Evolutionary conservation across 768 basidiomycete genomes (phyloP), one percentile per base, ranked within the genome.

Genomic region (Vishniacozyma victoriae): DNA sequence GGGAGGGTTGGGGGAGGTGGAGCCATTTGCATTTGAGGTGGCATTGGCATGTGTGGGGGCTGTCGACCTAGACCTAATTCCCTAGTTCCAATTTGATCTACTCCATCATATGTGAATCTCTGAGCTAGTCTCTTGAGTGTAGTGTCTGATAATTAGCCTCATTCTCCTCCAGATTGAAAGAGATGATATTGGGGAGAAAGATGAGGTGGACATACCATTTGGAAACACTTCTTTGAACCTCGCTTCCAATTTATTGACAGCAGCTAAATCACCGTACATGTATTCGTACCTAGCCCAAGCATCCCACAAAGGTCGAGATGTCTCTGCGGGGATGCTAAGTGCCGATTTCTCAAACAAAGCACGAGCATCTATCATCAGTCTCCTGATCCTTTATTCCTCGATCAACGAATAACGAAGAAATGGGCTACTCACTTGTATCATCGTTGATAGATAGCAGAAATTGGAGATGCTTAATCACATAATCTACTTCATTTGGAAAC

Each of bases 261-360:
- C 85, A 35, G 86, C 83, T 27, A 92, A 76, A 71, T 92, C 89
- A n/a, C 89, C 89, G 63, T 86, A 96, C 62, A 87, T 84, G 73
- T 91, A 96, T 71, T 95, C 89, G 73, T 93, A 93, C 46, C 85
- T 78, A 3, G 90, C 84, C 95, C 92, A 97, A 36, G 87, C 81
- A 64, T 95, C 90, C 92, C 92, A 99, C 15, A 97, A 77, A 0
- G 86, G 83, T 27, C 86, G 78, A 14, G 88, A 87, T 35, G 81
- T 80, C 37, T 87, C 86, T 6, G 86, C 75, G 11, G 84, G 73
- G 69, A 95, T 89, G 3, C 79, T 84, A 14, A 78, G 71, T 20
- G 93, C 85, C 5, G 87, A 83, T 22, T 87, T 81, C 67, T 99
- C 93, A 66, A 99, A 99, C 22, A 97, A 75, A 0, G 93, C 93